phyloP scores from a whole-genome alignment of 176 grass and related monocot genomes.

The Oryza punctata region DNA sequence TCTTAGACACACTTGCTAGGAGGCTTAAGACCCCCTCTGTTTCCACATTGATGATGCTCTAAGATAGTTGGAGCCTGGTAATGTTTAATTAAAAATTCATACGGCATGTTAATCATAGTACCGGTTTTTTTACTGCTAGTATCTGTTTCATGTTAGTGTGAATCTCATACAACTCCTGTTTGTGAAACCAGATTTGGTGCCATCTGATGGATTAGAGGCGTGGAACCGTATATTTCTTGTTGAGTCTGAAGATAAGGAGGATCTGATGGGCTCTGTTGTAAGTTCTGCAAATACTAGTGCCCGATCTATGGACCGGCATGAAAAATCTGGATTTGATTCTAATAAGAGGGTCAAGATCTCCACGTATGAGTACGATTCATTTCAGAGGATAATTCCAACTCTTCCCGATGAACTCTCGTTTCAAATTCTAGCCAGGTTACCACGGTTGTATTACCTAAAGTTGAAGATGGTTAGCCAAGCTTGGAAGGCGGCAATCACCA shows the following conservation, averaged over 20 bases:
- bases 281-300: constrained; percentile 35
- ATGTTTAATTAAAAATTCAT: neutral
- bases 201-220: constrained; percentile 2
- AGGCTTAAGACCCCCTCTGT: too few relatives aligned
- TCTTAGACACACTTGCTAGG: neutral
- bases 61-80: neutral
- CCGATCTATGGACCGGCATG: constrained; percentile 19
- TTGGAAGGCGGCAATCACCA: constrained; percentile 65
- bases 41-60: too few relatives aligned
- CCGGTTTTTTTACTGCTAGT: neutral
- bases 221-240: neutral
- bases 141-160: neutral
- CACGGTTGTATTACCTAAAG: constrained; percentile 60
- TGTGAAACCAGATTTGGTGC: neutral
- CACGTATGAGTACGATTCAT: constrained; percentile 33
- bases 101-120: neutral
- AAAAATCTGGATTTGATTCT: constrained; percentile 32
- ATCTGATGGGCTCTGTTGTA: constrained; percentile 71
- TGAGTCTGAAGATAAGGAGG: neutral
- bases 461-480: constrained; percentile 67
- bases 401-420: constrained; percentile 85
- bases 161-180: neutral
- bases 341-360: constrained; percentile 67
- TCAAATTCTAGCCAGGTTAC: constrained; percentile 83
- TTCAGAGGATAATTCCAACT: constrained; percentile 59